Base-by-base conservation (phyloP, 2,329 filamentous ascomycete genomes). In the Meredithiella fracta region DNA sequence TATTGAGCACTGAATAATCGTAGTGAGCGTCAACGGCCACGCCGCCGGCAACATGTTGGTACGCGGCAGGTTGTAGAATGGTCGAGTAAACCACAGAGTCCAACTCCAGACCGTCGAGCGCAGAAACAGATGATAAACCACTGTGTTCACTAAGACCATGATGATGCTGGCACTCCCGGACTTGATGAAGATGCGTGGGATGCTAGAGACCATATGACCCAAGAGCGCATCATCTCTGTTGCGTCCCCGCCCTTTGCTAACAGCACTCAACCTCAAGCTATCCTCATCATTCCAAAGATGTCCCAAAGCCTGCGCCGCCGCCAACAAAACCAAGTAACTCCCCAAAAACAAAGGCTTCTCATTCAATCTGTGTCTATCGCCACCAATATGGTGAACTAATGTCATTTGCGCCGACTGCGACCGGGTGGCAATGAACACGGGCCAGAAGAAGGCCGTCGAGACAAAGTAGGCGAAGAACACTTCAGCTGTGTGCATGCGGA, bases 331-430 rank as follows among this genome's bases (percentile, higher is more conserved):
- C 61, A 92, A 78, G 63, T 85, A 81, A 59, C 77, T 78, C 34
- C 86, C 81, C 53, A 95, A 72, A 65, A 89, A 92, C 25, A 97
- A 76, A 0, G 88, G 83, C 61, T 85, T 79, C 72, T 97, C 91
- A 66, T 97, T 97, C 58, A 96, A 70, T 54, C 80, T 76, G 20
- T 84, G 76, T 37, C 89, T 78, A 66, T 92, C 86, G 61, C 76
- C 82, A 59, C 73, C 81, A 67, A 78, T 80, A 61, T 80, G 76
- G 55, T 83, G 85, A 61, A 94, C 80, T 77, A 85, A 86, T 60
- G 77, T 76, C 55, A 96, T 73, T 59, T 82, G 80, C 54, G 77
- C 75, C 40, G 69, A 69, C 17, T 72, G 70, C 22, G 80, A 71
- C 53, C 77, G 73, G 3, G 83, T 84, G 77, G 82, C 88, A 22